Evolutionary conservation across 805 yeast genomes (phyloP), one percentile per base, ranked within the genome.

Genomic region (Schwanniomyces pseudopolymorphus): DNA sequence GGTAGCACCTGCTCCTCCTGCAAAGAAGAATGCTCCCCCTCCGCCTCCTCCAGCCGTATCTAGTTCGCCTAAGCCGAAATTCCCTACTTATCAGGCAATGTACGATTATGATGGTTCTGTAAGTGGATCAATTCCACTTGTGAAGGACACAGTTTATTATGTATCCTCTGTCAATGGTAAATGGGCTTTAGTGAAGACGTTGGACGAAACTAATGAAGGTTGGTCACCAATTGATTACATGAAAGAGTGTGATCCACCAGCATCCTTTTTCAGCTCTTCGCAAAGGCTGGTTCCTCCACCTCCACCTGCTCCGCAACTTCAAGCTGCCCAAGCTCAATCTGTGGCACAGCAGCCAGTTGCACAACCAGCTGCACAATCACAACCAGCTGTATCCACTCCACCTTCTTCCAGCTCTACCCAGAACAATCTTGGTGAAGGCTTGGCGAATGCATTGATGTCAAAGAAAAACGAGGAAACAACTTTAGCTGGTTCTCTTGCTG

Each of bases 151-250:
- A 39, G 72, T 89, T 40, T 83, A 92, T 31, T 81, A 81, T 50
- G 81, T 94, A 27, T 70, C 83, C 2, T 82, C 85, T 52, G 88
- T 85, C 47, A 83, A 84, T 39, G 91, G 88, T 51, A 96, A 97
- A 14, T 94, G 99, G 99, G 92, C 96, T 57, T 75, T 94, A 47
- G 97, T 90, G 8, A 87, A 86, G 62, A 75, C 81, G 27, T 63
- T 85, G 50, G 91, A 86, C 58, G 94, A 87, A 35, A 60, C 84
- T 0, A 79, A 73, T 46, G 94, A 90, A 63, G 99, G 99, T 4
- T 94, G 99, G 99, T 92, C 94, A 10, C 99, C 99, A 11, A 85
- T 94, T 19, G 87, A 91, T n/a, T 94, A 91, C 62, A 81, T 92
- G 59, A 82, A 74, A 17, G 81, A 80, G 49, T 78, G 79, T 52